Base-by-base conservation (phyloP, 2,329 filamentous ascomycete genomes). In the Rugonectria rugulosa region DNA sequence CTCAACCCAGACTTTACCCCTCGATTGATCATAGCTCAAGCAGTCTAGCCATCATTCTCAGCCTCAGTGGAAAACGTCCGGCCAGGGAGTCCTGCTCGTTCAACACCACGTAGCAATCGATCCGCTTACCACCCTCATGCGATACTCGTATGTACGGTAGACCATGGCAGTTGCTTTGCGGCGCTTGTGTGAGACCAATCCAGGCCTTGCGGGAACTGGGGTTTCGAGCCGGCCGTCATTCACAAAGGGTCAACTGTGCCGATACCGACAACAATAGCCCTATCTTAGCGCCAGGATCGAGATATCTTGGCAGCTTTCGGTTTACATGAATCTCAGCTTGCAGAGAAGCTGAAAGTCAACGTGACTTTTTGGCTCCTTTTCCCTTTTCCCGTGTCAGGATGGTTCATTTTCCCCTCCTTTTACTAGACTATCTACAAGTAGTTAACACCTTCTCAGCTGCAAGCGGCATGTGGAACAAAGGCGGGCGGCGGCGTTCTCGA, bases 361-460 rank as follows among this genome's bases (percentile, higher is more conserved):
- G 40, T 44, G 38, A 43, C 31, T 34, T 49, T 55, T 46, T 32
- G 29, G 14, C 21, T n/a, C 46, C 42, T 29, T 27, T 53, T 27
- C n/a, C 15, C n/a, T 20, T 44, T 4, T 23, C 26, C 34, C 46
- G 21, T 27, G 23, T 19, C 21, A 46, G 10, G 24, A 46, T 46
- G 17, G 41, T 41, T 56, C 40, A 32, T 46, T 20, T 23, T 12
- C 41, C 20, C 21, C 21, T 50, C 41, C n/a, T 43, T 27, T 19
- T 32, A n/a, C 14, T 36, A 7, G 27, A 12, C 41, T 15, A 15
- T 23, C 23, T 38, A 40, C 24, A 6, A 24, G 19, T 34, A 36
- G 53, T 41, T 27, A 56, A 27, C 41, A 41, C 32, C 41, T 41
- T 49, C 40, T 50, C 45, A 46, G 53, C 53, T 55, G 34, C 34